Conservation (phyloP, 73 alveolate genomes). For the Paramecium bursaria region DNA sequence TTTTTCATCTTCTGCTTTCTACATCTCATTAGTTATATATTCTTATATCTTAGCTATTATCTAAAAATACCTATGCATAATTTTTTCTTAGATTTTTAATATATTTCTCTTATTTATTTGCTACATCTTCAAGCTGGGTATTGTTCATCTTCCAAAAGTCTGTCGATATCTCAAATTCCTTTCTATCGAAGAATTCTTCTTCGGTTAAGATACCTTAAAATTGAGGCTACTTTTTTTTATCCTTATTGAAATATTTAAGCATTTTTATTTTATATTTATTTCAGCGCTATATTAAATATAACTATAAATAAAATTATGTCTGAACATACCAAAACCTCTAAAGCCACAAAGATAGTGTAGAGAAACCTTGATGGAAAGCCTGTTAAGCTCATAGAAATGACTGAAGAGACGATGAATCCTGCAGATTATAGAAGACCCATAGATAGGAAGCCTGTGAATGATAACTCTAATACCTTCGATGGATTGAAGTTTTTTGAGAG, state of each 20-base stretch:
- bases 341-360: too few species aligned
- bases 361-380: too few species aligned
- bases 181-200: slow-evolving; percentile 24
- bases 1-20: slow-evolving; percentile 33
- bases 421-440: too few species aligned
- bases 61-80: neutral
- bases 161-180: slow-evolving; percentile 6
- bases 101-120: slow-evolving; percentile 33
- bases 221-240: slow-evolving; percentile 42
- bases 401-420: too few species aligned
- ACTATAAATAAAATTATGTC: too few species aligned
- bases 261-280: neutral
- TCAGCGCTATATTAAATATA: too few species aligned
- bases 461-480: too few species aligned
- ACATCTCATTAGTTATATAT: neutral
- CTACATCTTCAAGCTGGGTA: slow-evolving; percentile 23
- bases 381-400: too few species aligned
- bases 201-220: slow-evolving; percentile 8
- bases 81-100: neutral
- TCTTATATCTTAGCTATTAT: too few species aligned
- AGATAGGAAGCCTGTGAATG: too few species aligned
- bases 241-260: slow-evolving; percentile 44
- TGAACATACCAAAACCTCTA: too few species aligned
- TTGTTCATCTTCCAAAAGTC: slow-evolving; percentile 57
- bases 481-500: too few species aligned